Evolutionary conservation across 78 protist species (phyloP).

Genomic region (Dictyostelium firmibasis): DNA sequence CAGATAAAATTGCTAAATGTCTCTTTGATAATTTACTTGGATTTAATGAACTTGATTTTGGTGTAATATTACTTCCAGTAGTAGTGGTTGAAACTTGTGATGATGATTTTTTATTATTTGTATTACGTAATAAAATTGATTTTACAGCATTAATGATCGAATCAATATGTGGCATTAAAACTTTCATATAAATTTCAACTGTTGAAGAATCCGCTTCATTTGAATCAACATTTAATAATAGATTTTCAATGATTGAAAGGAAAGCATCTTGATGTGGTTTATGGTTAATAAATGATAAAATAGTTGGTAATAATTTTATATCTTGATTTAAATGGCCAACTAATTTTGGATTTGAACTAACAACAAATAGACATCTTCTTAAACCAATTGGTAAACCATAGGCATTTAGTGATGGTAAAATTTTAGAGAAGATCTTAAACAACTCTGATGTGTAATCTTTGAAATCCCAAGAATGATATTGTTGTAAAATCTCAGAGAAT

Average conservation of each 20-base stretch:
- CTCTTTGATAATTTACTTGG: slow-evolving; percentile 16
- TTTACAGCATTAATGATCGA: slow-evolving; percentile 37
- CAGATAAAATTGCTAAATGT: slow-evolving; percentile 27
- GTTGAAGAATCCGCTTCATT: background rate
- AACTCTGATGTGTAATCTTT: background rate
- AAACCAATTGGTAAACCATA: slow-evolving; percentile 45
- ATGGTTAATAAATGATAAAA: slow-evolving; percentile 15
- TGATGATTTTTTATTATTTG: background rate
- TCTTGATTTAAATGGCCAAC: slow-evolving; percentile 28
- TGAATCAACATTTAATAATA: slow-evolving; percentile 22
- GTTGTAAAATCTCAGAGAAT: slow-evolving; percentile 15
- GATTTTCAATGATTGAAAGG: slow-evolving; percentile 40
- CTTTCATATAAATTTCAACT: background rate
- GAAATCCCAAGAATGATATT: background rate
- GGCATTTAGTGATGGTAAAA: background rate
- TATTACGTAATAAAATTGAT: background rate
- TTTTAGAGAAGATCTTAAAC: background rate
- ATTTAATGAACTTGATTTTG: background rate
- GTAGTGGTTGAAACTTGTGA: background rate
- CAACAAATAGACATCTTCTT: slow-evolving; percentile 14
- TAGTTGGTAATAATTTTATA: slow-evolving; percentile 8
- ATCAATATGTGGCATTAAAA: slow-evolving; percentile 31
- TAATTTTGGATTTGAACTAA: background rate
- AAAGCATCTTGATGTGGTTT: slow-evolving; percentile 41
- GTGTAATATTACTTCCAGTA: background rate